Conservation (phyloP, 371 early-diverging fungal genomes). For the Apophysomyces variabilis region DNA sequence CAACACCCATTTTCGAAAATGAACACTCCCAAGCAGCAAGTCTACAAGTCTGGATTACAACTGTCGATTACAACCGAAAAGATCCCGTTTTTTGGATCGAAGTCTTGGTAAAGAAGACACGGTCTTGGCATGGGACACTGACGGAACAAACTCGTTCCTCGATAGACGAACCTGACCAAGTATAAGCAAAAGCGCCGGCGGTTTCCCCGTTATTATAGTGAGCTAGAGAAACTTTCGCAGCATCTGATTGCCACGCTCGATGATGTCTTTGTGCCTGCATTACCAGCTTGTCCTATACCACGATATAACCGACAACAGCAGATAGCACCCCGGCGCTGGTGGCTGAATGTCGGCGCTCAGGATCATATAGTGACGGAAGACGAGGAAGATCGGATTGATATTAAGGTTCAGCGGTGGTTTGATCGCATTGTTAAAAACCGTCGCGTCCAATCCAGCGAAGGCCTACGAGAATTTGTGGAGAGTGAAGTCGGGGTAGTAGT, state of each 20-base stretch:
- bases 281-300: constrained; percentile 43
- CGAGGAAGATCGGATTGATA: constrained; percentile 15
- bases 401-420: constrained; percentile 42
- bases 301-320: constrained; percentile 38
- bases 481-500: constrained; percentile 51
- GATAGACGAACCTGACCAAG: constrained; percentile 41
- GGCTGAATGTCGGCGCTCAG: constrained; percentile 28
- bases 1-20: not conserved
- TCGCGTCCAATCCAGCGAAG: constrained; percentile 40
- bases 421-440: constrained; percentile 40
- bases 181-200: constrained; percentile 48
- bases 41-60: constrained; percentile 29
- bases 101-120: constrained; percentile 30
- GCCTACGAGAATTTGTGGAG: constrained; percentile 51
- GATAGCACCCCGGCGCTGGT: constrained; percentile 39
- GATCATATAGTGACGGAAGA: constrained; percentile 5
- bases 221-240: constrained; percentile 38
- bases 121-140: not conserved
- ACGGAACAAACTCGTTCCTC: not conserved
- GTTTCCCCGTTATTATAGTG: constrained; percentile 49
- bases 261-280: constrained; percentile 41
- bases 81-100: constrained; percentile 59
- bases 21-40: not conserved
- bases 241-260: constrained; percentile 37
- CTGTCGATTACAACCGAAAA: constrained; percentile 50